phyloP scores from a whole-genome alignment of 2,329 filamentous ascomycete species.

The Neopestalotiopsis sp. region DNA sequence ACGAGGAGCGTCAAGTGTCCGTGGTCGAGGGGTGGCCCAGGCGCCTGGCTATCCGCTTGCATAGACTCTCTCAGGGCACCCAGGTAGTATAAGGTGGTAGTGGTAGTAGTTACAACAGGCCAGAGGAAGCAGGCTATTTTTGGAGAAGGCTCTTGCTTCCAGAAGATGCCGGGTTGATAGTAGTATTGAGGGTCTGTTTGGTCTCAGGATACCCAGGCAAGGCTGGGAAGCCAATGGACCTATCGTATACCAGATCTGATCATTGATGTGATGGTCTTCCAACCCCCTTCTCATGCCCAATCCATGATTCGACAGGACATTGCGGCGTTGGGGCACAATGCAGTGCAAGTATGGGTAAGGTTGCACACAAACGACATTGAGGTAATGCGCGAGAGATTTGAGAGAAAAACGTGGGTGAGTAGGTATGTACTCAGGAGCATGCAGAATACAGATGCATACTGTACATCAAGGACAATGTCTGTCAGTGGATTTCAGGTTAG shows the following conservation, averaged over 20 bases:
- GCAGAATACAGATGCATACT: background rate
- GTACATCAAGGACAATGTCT: background rate
- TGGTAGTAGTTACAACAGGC: background rate
- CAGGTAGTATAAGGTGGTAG: background rate
- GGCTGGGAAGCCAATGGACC: background rate
- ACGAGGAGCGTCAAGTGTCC: background rate
- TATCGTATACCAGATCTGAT: background rate
- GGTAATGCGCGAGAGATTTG: background rate
- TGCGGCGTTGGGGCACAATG: background rate
- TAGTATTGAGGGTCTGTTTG: background rate
- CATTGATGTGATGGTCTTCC: background rate
- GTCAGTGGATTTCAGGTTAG: no score
- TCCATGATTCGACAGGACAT: background rate
- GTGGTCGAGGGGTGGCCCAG: background rate
- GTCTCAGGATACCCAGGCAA: background rate
- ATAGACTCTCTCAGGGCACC: background rate
- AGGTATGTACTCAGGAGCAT: background rate
- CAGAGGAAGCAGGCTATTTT: background rate
- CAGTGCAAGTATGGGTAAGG: background rate
- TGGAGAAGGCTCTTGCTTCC: background rate
- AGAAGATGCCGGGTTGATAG: background rate
- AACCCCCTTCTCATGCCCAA: background rate
- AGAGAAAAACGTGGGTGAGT: background rate
- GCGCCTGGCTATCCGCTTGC: background rate
- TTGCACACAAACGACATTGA: slow-evolving; percentile 1